Evolutionary conservation across 768 basidiomycete species (phyloP).

Genomic region (Kwoniella botswanensis): DNA sequence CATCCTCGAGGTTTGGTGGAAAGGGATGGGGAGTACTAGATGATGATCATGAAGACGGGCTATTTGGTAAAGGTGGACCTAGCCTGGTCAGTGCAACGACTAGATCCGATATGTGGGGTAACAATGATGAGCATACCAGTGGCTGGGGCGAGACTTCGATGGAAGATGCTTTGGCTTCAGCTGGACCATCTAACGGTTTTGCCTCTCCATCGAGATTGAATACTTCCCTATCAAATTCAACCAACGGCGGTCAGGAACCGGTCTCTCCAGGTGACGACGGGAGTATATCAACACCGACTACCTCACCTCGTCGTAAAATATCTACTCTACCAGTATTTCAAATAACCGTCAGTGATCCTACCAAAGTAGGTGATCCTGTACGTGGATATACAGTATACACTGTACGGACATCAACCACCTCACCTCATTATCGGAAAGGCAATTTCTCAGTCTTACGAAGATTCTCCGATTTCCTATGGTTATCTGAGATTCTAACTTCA

Average conservation of each 20-base stretch:
- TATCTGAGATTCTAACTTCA: constrained; percentile 80
- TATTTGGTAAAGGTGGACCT: constrained; percentile 50
- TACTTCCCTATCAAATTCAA: background rate
- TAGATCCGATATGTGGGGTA: constrained; percentile 29
- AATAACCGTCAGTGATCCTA: constrained; percentile 94
- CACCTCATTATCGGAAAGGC: constrained; percentile 78
- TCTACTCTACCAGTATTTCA: constrained; percentile 67
- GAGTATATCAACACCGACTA: constrained; percentile 6
- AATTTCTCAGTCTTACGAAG: constrained; percentile 93
- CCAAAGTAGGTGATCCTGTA: constrained; percentile 94
- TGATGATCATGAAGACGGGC: constrained; percentile 37
- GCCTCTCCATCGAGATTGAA: constrained; percentile 3
- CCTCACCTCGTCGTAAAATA: constrained; percentile 21
- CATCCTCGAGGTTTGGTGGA: constrained; percentile 38
- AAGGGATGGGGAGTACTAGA: constrained; percentile 52
- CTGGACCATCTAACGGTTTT: constrained; percentile 13
- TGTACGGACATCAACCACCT: constrained; percentile 86
- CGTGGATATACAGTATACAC: constrained; percentile 88
- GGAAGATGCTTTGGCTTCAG: constrained; percentile 11
- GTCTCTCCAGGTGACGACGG: constrained; percentile 2
- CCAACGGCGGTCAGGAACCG: background rate
- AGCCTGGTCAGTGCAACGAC: constrained; percentile 10
- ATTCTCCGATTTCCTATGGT: constrained; percentile 96
- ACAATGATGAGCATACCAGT: background rate
- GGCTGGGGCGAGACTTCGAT: constrained; percentile 37